Evolutionary conservation across 2,329 filamentous ascomycete genomes (phyloP).

Genomic region (Claviceps sp.): DNA sequence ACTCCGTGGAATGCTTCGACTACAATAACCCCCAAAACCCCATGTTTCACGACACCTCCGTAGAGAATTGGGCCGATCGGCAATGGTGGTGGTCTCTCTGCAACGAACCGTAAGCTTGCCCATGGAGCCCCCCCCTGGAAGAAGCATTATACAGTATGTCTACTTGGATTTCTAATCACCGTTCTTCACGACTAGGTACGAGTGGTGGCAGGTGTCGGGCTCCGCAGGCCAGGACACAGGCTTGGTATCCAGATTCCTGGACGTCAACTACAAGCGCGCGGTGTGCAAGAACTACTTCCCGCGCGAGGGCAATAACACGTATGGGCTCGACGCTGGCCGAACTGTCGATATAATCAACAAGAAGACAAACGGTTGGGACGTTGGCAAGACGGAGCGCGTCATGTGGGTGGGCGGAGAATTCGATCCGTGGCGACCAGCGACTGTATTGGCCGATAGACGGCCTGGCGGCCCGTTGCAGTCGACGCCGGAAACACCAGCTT

Average conservation of each 20-base stretch:
- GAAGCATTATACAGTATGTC: too few relatives aligned
- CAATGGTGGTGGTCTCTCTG: constrained; percentile 50
- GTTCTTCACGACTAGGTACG: constrained; percentile 8
- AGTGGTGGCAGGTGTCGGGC: constrained; percentile 18
- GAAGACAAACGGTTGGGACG: constrained; percentile 43
- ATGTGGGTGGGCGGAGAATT: constrained; percentile 45
- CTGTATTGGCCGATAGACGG: constrained; percentile 37
- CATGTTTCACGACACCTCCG: constrained; percentile 34
- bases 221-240: not conserved
- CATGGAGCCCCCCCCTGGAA: not conserved
- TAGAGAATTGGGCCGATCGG: constrained; percentile 26
- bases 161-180: not conserved
- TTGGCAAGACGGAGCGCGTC: constrained; percentile 36
- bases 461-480: constrained; percentile 37
- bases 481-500: constrained; percentile 35
- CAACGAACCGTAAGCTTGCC: constrained; percentile 38
- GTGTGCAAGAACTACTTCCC: constrained; percentile 46
- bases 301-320: not conserved
- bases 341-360: constrained; percentile 29
- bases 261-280: constrained; percentile 36
- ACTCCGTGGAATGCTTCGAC: constrained; percentile 11
- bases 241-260: not conserved
- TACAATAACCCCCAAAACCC: constrained; percentile 19
- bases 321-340: constrained; percentile 19
- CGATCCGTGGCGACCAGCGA: constrained; percentile 45